Percentiles rank a stretch among this genome's conserved stretches.
Conservation (phyloP, 306 rosid species). For the Myrica gale region DNA sequence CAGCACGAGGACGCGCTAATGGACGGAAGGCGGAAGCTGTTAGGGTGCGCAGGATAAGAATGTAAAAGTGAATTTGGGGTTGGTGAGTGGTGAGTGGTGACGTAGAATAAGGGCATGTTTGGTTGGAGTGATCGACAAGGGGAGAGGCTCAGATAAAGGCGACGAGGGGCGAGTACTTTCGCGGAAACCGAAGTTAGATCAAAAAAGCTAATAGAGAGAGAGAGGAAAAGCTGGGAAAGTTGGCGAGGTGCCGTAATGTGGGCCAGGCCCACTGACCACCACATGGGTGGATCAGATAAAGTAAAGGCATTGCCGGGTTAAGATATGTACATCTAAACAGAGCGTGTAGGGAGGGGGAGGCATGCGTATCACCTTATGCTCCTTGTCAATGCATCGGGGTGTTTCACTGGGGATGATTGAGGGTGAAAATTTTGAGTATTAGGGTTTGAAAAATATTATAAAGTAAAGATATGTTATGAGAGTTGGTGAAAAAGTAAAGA, state of each 20-base stretch:
- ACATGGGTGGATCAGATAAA: slow-evolving; percentile 77
- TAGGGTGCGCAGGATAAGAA: slow-evolving; percentile 31
- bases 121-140: slow-evolving; percentile 10
- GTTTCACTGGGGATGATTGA: too few relatives aligned
- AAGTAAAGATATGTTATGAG: too few relatives aligned
- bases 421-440: too few relatives aligned
- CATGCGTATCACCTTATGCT: slow-evolving; percentile 38
- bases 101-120: slow-evolving; percentile 33
- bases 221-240: slow-evolving; percentile 23
- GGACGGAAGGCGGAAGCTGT: background rate
- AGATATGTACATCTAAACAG: slow-evolving; percentile 3
- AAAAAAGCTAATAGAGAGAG: background rate
- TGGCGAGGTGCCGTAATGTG: slow-evolving; percentile 27
- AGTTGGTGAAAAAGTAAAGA: too few relatives aligned
- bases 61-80: background rate
- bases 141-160: background rate
- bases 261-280: slow-evolving; percentile 56
- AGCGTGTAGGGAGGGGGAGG: slow-evolving; percentile 27
- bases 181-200: slow-evolving; percentile 65
- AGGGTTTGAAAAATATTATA: too few relatives aligned
- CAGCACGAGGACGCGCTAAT: background rate
- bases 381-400: background rate
- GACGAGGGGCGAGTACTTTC: slow-evolving; percentile 36
- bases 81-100: too few relatives aligned
- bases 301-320: slow-evolving; percentile 27